Base-by-base conservation (phyloP, 1,284 basidiomycete genomes). In the Megacollybia platyphylla region DNA sequence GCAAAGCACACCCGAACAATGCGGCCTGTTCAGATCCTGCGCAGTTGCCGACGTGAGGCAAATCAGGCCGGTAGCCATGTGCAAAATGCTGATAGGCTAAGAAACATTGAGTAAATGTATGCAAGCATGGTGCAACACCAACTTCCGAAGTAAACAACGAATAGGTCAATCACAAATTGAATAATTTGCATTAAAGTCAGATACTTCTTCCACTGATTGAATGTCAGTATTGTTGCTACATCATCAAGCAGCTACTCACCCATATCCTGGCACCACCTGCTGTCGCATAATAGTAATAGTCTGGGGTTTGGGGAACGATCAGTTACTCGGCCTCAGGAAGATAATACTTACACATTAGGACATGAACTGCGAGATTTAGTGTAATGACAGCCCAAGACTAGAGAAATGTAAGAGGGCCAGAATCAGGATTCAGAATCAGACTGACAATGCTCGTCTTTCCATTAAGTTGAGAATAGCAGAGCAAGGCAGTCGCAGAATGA, bases 271-370 rank as follows among this genome's bases (percentile, higher is more conserved):
- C 85, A 53, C 93, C 93, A 56, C 91, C 89, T 44, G 93, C 91
- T 43, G 93, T 96, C 35, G 90, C 91, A 63, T 83, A 96, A 68
- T 96, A 96, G 68, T 97, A 97, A 66, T 97, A 96, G 68, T 96
- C 88, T 91, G 36, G 11, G 18, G 20, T 34, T 15, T 15, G 31
- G 10, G 36, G 36, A 20, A 10, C 17, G 10, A 37, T 17, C 13
- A 15, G 36, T 24, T 17, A n/a, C 11, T 37, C 36, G 10, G n/a
- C 8, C 36, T 18, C 11, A 17, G 9, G 20, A 37, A 37, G 10
- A 37, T 11, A 4, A 41, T 24, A 71, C 87, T 59, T 62, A 91
- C 87, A 98, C 96, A 99, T 99, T 55, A 97, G 67, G 56, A 98
- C 92, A 66, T 99, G 96, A 40, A 99, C 96, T 45, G 75, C 66